Conservation (phyloP, 352 stramenopile genomes). For the Phytophthora melonis region DNA sequence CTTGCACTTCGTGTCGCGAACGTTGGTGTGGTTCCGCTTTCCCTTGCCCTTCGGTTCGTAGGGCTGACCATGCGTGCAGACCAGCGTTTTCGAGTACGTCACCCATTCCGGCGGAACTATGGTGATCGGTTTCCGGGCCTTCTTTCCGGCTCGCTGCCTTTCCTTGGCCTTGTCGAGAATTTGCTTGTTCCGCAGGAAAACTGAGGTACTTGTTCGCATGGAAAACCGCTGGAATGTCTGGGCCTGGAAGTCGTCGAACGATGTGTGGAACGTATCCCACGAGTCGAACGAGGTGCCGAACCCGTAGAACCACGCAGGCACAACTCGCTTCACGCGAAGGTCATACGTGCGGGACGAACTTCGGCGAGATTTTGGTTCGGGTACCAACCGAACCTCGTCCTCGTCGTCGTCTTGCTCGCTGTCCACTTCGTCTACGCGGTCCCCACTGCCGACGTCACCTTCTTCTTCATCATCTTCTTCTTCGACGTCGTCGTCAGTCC, state of each 20-base stretch:
- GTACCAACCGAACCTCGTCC: not conserved
- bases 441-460: not conserved
- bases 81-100: slow-evolving; percentile 2
- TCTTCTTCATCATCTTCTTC: too few relatives aligned
- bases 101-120: not conserved
- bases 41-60: not conserved
- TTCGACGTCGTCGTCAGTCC: too few relatives aligned
- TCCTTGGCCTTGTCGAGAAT: not conserved
- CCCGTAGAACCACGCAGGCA: not conserved
- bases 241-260: not conserved
- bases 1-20: slow-evolving; percentile 2
- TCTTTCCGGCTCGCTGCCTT: not conserved
- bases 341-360: not conserved
- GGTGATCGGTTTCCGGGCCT: not conserved
- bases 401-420: not conserved
- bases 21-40: slow-evolving; percentile 1
- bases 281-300: not conserved
- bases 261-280: not conserved
- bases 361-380: not conserved
- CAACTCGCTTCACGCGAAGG: not conserved
- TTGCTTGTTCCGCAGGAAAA: not conserved
- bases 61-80: slow-evolving; percentile 10
- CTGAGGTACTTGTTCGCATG: not conserved
- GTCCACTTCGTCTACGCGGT: not conserved
- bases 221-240: not conserved